Conservation (phyloP, 176 grass and related monocot species). For the Hordeum vulgare region MorexV3_pseudomolecules_assembly NC_058518.1:449920941-449921440, state of each 20-base stretch:
- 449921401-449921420: too few relatives aligned
- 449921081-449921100: conserved; percentile 73
- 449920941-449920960: too few relatives aligned
- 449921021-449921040: conserved; percentile 13
- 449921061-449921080: conserved; percentile 30
- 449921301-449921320: too few relatives aligned
- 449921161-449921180: conserved; percentile 11
- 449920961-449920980: conserved; percentile 1
- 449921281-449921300: too few relatives aligned
- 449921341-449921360: too few relatives aligned
- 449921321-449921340: too few relatives aligned
- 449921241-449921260: conserved; percentile 21
- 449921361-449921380: too few relatives aligned
- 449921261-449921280: too few relatives aligned
- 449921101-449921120: background rate
- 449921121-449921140: conserved; percentile 12
- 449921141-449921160: conserved; percentile 44
- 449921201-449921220: background rate
- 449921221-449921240: background rate
- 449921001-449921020: conserved; percentile 24
- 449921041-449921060: conserved; percentile 38
- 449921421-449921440: too few relatives aligned
- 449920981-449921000: conserved; percentile 31
- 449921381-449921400: too few relatives aligned
- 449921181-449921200: background rate